These are phyloP conservation scores for Colletotrichum cuscutae DNA, from an alignment of 2,329 filamentous ascomycete species.

Conservation along the genomic window DNA sequence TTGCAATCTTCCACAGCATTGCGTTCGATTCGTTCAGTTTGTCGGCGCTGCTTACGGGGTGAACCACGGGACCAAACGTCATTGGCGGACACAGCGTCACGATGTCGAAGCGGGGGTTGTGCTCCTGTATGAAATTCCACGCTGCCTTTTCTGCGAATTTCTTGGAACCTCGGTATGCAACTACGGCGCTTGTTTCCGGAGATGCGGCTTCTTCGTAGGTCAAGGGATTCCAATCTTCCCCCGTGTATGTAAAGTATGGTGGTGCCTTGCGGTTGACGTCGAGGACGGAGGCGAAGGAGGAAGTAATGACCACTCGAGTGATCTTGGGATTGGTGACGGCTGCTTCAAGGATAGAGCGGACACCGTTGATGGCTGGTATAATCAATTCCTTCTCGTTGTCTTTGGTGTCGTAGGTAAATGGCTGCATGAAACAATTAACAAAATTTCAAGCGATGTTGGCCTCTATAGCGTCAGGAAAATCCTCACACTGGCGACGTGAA, in stretches of 20 bases:
- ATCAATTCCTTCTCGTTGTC: slow-evolving; percentile 58
- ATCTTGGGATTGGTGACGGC: slow-evolving; percentile 38
- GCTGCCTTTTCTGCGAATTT: slow-evolving; percentile 48
- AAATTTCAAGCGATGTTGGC: not conserved
- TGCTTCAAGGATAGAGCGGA: slow-evolving; percentile 52
- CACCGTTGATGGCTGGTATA: slow-evolving; percentile 57
- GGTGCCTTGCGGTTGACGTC: slow-evolving; percentile 58
- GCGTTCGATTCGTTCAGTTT: slow-evolving; percentile 55
- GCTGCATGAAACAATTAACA: slow-evolving; percentile 40
- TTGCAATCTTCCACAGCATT: slow-evolving; percentile 52
- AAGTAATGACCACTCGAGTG: slow-evolving; percentile 64
- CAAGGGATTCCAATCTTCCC: slow-evolving; percentile 67
- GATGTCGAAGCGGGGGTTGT: slow-evolving; percentile 52
- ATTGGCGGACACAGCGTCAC: slow-evolving; percentile 57
- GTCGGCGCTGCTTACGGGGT: slow-evolving; percentile 47
- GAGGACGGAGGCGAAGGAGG: slow-evolving; percentile 74
- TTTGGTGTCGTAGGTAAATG: slow-evolving; percentile 53
- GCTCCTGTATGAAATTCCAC: slow-evolving; percentile 47
- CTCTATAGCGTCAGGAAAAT: not conserved
- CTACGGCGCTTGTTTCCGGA: slow-evolving; percentile 50
- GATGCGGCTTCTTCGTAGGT: slow-evolving; percentile 59
- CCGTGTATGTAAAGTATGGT: slow-evolving; percentile 63
- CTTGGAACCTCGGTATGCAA: slow-evolving; percentile 48
- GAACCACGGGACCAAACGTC: slow-evolving; percentile 55
- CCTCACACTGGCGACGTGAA: slow-evolving; percentile 56